Conservation (phyloP, 75 land plant genomes). For the Cupressus sempervirens region DNA sequence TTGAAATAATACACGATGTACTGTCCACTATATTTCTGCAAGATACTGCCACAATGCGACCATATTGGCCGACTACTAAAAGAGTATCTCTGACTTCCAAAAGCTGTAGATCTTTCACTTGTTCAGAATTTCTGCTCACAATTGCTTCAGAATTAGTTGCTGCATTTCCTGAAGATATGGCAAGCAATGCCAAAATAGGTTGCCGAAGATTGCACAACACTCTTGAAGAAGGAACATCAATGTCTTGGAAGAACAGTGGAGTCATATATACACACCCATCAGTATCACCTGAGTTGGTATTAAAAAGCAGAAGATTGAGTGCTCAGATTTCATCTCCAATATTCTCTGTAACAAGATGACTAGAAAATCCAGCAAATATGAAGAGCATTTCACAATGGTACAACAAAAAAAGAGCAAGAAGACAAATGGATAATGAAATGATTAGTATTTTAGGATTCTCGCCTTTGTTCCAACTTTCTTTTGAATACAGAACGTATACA, state of each 20-base stretch:
- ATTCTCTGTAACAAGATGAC: neutral
- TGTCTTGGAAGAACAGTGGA: slow-evolving; percentile 5
- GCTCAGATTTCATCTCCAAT: neutral
- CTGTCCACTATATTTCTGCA: slow-evolving; percentile 6
- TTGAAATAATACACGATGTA: slow-evolving; percentile 16
- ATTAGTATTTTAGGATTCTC: neutral
- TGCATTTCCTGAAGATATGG: slow-evolving; percentile 10
- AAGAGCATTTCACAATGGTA: neutral
- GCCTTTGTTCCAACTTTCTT: neutral
- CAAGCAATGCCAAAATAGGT: slow-evolving; percentile 26
- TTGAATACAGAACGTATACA: neutral
- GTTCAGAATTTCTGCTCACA: neutral
- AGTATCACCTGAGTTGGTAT: slow-evolving; percentile 10
- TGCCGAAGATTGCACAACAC: slow-evolving; percentile 27
- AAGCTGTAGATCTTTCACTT: slow-evolving; percentile 1
- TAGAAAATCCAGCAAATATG: slow-evolving; percentile 1
- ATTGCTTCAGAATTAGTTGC: neutral
- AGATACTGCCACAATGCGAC: slow-evolving; percentile 17
- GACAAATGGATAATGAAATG: neutral
- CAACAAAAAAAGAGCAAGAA: neutral
- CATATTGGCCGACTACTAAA: slow-evolving; percentile 23
- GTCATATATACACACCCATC: slow-evolving; percentile 18
- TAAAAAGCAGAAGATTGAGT: neutral
- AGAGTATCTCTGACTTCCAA: slow-evolving; percentile 18
- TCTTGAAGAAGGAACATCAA: slow-evolving; percentile 15